These are phyloP conservation scores for Candida tallmaniae DNA, from an alignment of 805 yeast genomes.

Conservation along the genomic window DNA sequence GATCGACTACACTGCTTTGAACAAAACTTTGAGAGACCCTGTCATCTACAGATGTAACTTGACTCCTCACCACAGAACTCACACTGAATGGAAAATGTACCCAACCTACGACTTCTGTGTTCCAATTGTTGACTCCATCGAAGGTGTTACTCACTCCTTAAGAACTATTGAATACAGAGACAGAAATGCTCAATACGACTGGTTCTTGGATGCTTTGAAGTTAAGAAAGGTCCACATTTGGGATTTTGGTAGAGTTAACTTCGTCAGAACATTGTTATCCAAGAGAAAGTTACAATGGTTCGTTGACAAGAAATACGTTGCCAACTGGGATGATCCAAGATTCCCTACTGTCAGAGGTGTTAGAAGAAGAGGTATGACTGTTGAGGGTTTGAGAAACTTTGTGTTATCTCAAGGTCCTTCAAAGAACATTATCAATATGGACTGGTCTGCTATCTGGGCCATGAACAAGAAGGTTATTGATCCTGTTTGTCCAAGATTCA, in stretches of 20 bases:
- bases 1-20: conserved; percentile 84
- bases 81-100: conserved; percentile 88
- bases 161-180: conserved; percentile 99
- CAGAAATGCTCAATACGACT: conserved; percentile 95
- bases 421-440: conserved; percentile 91
- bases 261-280: conserved; percentile 89
- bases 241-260: conserved; percentile 98
- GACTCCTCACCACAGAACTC: conserved; percentile 98
- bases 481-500: conserved; percentile 94
- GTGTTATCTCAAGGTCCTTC: conserved; percentile 97
- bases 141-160: conserved; percentile 97
- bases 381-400: conserved; percentile 93
- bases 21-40: conserved; percentile 97
- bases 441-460: conserved; percentile 98
- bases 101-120: conserved; percentile 99
- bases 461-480: conserved; percentile 95
- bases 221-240: conserved; percentile 93
- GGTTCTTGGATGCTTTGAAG: conserved; percentile 80
- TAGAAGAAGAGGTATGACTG: conserved; percentile 99
- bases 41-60: conserved; percentile 96
- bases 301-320: conserved; percentile 83
- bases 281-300: conserved; percentile 99
- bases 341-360: conserved; percentile 99
- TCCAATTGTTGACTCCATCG: conserved; percentile 91
- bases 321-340: conserved; percentile 98